Conservation (phyloP, 148 eudicot genomes). For the Heliosperma pusillum region DNA sequence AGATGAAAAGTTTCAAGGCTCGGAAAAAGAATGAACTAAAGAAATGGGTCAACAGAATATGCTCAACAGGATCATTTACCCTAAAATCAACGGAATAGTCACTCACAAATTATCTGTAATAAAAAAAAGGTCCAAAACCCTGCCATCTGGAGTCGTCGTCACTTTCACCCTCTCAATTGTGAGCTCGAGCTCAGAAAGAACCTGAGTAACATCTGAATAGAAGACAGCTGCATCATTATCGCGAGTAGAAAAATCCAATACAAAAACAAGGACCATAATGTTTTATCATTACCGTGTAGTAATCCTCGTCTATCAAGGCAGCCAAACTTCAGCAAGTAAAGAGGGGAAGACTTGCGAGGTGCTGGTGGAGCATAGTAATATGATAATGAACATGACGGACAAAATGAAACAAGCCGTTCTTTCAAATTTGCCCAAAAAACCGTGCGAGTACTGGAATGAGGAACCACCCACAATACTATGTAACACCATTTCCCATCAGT, state of each 20-base stretch:
- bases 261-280: constrained; percentile 2
- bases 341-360: constrained; percentile 39
- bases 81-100: not conserved
- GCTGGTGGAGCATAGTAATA: constrained; percentile 48
- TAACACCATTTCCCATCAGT: constrained; percentile 91
- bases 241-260: not conserved
- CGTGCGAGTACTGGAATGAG: constrained; percentile 41
- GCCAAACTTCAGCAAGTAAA: constrained; percentile 58
- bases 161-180: constrained; percentile 77
- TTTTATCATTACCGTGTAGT: constrained; percentile 48
- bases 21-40: not conserved
- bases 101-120: constrained; percentile 73
- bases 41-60: not conserved
- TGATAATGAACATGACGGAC: constrained; percentile 62
- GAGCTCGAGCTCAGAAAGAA: constrained; percentile 69
- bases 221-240: constrained; percentile 10
- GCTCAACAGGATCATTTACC: not conserved
- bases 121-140: constrained; percentile 70
- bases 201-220: constrained; percentile 63
- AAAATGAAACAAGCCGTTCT: constrained; percentile 56
- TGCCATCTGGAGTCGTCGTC: constrained; percentile 77
- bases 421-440: constrained; percentile 63
- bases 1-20: not conserved
- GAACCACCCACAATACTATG: constrained; percentile 66
- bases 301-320: constrained; percentile 67